Base-by-base conservation (phyloP, 2,329 filamentous ascomycete genomes). In the Leptographium flavum region DNA sequence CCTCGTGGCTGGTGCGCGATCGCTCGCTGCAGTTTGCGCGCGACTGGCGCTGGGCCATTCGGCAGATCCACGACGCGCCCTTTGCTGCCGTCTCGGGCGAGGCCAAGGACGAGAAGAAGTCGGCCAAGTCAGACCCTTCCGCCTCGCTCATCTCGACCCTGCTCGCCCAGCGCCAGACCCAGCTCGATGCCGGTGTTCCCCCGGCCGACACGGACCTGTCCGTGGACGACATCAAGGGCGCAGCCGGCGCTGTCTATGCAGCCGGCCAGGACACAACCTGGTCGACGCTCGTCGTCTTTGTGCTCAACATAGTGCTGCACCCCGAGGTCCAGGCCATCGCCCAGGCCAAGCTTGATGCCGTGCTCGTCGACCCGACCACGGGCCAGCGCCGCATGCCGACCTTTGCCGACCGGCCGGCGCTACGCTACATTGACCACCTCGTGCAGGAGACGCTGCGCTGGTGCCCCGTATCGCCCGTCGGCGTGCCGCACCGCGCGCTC, bases 361-460 rank as follows among this genome's bases (percentile, higher is more conserved):
- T 66, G 8, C 55, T 68, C n/a, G 67, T 67, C 2, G 52, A 60
- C 22, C 11, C 35, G 13, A 21, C 21, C 21, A 21, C 19, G 19
- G 5, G 7, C 11, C n/a, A 13, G 7, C 38, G 23, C 9, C 58
- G 68, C 6, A 50, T 65, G 25, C 65, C 66, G 1, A 60, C 51
- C 3, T 62, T 61, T 53, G 56, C 60, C 0, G 67, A 68, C 46
- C 47, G 43, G 40, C 49, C 49, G 3, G 49, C 58, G 9, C 53
- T 73, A 19, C 67, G 64, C 1, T 72, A 68, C 48, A 55, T 71
- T 17, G 55, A 59, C 21, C 61, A 60, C 30, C 57, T 64, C 30
- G 54, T 73, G 45, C 66, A 69, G 39, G 69, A 73, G 53, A 56
- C 57, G 3, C 54, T 68, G 21, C 61, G 68, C 17, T 70, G 67